phyloP scores from a whole-genome alignment of 208 protist genomes.

The Porcisia deanei region DNA sequence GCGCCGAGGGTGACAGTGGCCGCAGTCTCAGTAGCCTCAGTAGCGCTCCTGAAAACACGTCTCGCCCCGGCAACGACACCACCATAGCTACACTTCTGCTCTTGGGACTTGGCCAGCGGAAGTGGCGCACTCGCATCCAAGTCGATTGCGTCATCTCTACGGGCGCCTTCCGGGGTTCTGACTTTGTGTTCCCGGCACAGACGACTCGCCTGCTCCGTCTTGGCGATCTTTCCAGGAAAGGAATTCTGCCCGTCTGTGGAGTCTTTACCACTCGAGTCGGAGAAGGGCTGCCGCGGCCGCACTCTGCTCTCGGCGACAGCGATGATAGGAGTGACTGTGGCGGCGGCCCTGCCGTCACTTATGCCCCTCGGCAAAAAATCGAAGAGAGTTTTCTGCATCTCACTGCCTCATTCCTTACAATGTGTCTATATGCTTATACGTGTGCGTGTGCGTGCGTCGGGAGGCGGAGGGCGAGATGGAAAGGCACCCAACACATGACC shows the following conservation, averaged over 20 bases:
- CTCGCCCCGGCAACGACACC: neutral
- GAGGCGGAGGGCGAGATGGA: too few species aligned
- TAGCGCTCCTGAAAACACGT: neutral
- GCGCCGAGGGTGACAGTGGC: neutral
- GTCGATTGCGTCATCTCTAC: conserved; percentile 2
- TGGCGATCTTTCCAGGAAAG: neutral
- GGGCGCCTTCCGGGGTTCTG: neutral
- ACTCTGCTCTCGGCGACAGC: neutral
- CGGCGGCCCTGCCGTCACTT: neutral
- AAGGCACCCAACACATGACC: too few species aligned
- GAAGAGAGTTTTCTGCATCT: conserved; percentile 34
- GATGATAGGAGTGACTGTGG: neutral
- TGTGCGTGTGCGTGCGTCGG: neutral
- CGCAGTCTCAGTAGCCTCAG: neutral
- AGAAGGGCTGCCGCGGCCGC: neutral
- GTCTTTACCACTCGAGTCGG: neutral
- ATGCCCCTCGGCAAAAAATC: conserved; percentile 18
- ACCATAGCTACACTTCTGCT: neutral
- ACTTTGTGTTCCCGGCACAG: neutral
- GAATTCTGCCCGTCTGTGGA: neutral
- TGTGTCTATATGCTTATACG: neutral
- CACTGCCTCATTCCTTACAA: neutral
- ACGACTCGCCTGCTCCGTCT: neutral
- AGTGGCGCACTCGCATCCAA: neutral
- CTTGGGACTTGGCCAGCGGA: neutral